These are phyloP conservation scores for Hirsutella rhossiliensis DNA, from an alignment of 2,329 filamentous ascomycete genomes.

Conservation along the genomic window DNA sequence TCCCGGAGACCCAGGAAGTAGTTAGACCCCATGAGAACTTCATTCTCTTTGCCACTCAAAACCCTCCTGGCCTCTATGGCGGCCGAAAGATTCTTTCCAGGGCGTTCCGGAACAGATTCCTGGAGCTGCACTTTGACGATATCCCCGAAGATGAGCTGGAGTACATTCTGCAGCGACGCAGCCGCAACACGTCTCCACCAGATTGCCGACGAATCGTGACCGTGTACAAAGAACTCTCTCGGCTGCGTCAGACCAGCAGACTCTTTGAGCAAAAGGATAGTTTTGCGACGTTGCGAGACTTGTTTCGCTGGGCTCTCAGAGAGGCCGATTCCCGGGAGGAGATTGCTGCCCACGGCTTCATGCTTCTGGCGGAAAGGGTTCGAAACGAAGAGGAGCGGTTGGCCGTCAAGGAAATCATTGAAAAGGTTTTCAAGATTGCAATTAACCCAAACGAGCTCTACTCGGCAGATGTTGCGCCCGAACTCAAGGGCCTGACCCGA, in stretches of 20 bases:
- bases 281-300: slow-evolving; percentile 88
- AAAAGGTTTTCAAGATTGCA: slow-evolving; percentile 76
- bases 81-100: slow-evolving; percentile 87
- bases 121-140: slow-evolving; percentile 96
- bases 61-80: slow-evolving; percentile 89
- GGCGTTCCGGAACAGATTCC: slow-evolving; percentile 91
- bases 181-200: slow-evolving; percentile 74
- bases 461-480: slow-evolving; percentile 42
- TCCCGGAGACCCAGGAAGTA: slow-evolving; percentile 92
- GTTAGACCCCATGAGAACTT: slow-evolving; percentile 89
- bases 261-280: slow-evolving; percentile 96
- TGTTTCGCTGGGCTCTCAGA: slow-evolving; percentile 90
- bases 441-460: slow-evolving; percentile 70
- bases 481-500: slow-evolving; percentile 35
- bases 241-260: slow-evolving; percentile 77
- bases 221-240: slow-evolving; percentile 86
- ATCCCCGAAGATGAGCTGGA: slow-evolving; percentile 93
- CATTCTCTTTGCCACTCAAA: slow-evolving; percentile 97
- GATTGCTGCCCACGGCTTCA: slow-evolving; percentile 85
- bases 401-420: slow-evolving; percentile 78
- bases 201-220: slow-evolving; percentile 85
- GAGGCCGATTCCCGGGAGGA: slow-evolving; percentile 77
- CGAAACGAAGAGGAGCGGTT: slow-evolving; percentile 78
- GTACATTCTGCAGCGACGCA: slow-evolving; percentile 79
- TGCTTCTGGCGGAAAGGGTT: slow-evolving; percentile 90